Evolutionary conservation across 371 early-diverging fungal species (phyloP), one percentile per base, ranked within the genome.

Genomic region (Gilbertella persicaria): DNA sequence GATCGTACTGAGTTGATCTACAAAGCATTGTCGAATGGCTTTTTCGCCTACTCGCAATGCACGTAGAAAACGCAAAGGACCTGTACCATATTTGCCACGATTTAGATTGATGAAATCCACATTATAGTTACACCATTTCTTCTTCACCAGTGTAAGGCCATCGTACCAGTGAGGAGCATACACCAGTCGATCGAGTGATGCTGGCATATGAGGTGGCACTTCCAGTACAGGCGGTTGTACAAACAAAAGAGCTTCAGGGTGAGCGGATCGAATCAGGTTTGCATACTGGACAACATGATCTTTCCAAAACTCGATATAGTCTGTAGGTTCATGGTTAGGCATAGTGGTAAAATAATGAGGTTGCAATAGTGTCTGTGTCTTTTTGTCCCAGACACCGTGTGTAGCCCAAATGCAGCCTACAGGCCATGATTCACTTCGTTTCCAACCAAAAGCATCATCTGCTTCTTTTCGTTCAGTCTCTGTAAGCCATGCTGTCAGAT

Each of bases 121-220:
- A 26, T 83, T 90, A 50, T 78, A 86, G 50, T 69, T 84, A 44
- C 76, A 69, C 76, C 84, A 87, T n/a, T 78, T 69, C 63, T 87
- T 87, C 50, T 79, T 85, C 26, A 88, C 71, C 5, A 90, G 61
- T 0, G 88, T 87, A 45, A 86, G 62, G 0, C 87, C 86, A 55
- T 90, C 90, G 45, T 90, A 90, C 86, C 87, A 90, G 58, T 90
- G 90, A 5, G 90, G 89, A 0, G 86, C 69, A 61, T 84, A 88
- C 4, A 80, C 84, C 7, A 90, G 48, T 12, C 80, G 69, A 4
- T 70, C 63, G 0, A 74, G 56, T 23, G 67, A 44, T 20, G 64
- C 45, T 13, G 81, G 75, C 6, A 79, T 59, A 16, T 62, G 59
- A 7, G 88, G 87, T 6, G 88, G 85, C 10, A 64, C 50, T 39